Percentiles rank a stretch among this genome's conserved stretches.
phyloP scores from a whole-genome alignment of 2,329 filamentous ascomycete genomes.

The Tricladium varicosporioides region DNA sequence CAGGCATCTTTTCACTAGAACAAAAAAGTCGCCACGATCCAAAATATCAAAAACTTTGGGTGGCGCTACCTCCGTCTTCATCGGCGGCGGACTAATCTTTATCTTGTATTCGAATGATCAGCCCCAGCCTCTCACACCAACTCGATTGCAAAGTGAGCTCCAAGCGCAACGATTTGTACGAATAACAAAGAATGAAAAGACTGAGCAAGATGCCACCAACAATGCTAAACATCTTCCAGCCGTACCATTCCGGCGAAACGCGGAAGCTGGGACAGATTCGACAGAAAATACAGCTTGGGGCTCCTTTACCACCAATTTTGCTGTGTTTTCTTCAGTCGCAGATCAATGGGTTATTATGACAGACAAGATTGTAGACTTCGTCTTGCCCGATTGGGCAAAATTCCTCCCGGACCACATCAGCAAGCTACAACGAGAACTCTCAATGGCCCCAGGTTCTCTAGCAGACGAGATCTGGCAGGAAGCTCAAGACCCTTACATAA shows the following conservation, averaged over 20 bases:
- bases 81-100: slow-evolving; percentile 27
- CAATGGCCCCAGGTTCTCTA: slow-evolving; percentile 81
- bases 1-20: slow-evolving; percentile 5
- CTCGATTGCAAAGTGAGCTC: slow-evolving; percentile 25
- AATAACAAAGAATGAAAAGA: slow-evolving; percentile 18
- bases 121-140: slow-evolving; percentile 33
- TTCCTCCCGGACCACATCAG: slow-evolving; percentile 71
- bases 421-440: slow-evolving; percentile 85
- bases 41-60: slow-evolving; percentile 24
- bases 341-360: slow-evolving; percentile 55
- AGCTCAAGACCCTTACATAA: slow-evolving; percentile 76
- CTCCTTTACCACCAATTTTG: slow-evolving; percentile 30
- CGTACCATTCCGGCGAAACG: slow-evolving; percentile 26
- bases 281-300: slow-evolving; percentile 32
- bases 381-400: slow-evolving; percentile 82
- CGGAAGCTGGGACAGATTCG: slow-evolving; percentile 5
- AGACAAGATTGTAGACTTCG: slow-evolving; percentile 63
- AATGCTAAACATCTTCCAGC: slow-evolving; percentile 26
- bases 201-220: slow-evolving; percentile 22
- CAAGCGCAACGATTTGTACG: slow-evolving; percentile 17
- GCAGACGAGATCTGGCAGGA: slow-evolving; percentile 93
- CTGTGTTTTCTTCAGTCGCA: slow-evolving; percentile 49
- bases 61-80: slow-evolving; percentile 26
- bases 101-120: slow-evolving; percentile 32
- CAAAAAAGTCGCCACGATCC: slow-evolving; percentile 16